Evolutionary conservation across 805 yeast genomes (phyloP), one percentile per base, ranked within the genome.

Genomic region (Metschnikowia cerradonensis): DNA sequence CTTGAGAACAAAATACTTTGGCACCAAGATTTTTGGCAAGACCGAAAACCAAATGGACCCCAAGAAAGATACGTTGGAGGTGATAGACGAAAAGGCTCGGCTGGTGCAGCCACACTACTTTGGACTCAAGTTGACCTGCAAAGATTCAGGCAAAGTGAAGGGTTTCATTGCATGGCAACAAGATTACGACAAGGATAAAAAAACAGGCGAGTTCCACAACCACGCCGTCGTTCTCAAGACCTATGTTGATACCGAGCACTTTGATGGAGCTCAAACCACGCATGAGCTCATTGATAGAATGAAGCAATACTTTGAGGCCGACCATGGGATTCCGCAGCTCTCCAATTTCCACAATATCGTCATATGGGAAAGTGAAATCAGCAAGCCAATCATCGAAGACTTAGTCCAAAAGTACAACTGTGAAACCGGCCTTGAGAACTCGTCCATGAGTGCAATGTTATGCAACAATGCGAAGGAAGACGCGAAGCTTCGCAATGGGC

Each of bases 161-260:
- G 77, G 74, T 0, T 66, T 64, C 42, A 60, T 73, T 17, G 58
- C 61, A 17, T 73, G 76, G 76, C 70, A 76, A n/a, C 64, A 65
- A 48, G 78, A 73, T 51, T 73, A 67, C 62, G 50, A 49, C 36
- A 50, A 17, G 40, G 37, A 46, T 33, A 36, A 46, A 10, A 63
- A 63, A 26, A 56, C 56, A 31, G 39, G 51, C 3, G 17, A 32
- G 20, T 55, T 49, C 36, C 41, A 48, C n/a, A 60, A 63, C 49
- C 52, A 56, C 35, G 63, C 61, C 22, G 64, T 71, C 1, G 57
- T 71, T 10, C 55, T 71, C 47, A 67, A 67, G 47, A 50, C 65
- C 6, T 57, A 60, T 17, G 66, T 66, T 11, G 52, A 60, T 22
- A 59, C 54, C 4, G 47, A 60, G 7, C 56, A 53, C 20, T 39